phyloP scores from a whole-genome alignment of 192 early-diverging fungal genomes.

The Piromyces finnis region DNA sequence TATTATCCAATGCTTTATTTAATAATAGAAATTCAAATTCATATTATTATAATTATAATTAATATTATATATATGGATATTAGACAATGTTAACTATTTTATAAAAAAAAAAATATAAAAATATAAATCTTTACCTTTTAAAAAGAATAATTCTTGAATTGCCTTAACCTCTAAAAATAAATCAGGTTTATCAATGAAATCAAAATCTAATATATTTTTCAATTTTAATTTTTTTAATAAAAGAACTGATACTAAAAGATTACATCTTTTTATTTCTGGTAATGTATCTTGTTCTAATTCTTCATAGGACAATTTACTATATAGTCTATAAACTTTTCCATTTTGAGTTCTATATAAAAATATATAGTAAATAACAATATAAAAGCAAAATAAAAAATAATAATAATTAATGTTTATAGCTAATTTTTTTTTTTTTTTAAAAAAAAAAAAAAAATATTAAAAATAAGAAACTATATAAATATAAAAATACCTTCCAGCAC shows the following conservation, averaged over 20 bases:
- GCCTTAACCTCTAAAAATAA: slow-evolving; percentile 14
- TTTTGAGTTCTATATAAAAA: slow-evolving; percentile 17
- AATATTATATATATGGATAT: too few species aligned
- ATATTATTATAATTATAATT: background rate
- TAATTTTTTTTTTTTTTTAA: background rate
- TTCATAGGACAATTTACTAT: slow-evolving; percentile 29
- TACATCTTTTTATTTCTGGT: slow-evolving; percentile 37
- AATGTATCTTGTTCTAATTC: slow-evolving; percentile 21
- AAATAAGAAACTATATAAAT: background rate
- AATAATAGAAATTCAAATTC: background rate
- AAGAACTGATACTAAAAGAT: slow-evolving; percentile 22
- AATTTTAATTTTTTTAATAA: slow-evolving; percentile 30
- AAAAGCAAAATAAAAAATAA: too few species aligned
- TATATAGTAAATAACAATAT: too few species aligned
- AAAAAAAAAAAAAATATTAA: background rate
- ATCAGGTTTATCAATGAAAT: slow-evolving; percentile 39
- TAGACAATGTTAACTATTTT: too few species aligned
- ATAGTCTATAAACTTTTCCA: slow-evolving; percentile 41
- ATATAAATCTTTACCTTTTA: slow-evolving; percentile 1
- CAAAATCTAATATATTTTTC: slow-evolving; percentile 30
- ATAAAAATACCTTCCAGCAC: slow-evolving; percentile 19
- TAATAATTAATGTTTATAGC: too few species aligned
- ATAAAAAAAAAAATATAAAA: background rate
- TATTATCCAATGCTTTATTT: slow-evolving; percentile 16
- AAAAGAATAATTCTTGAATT: slow-evolving; percentile 18